phyloP scores from a whole-genome alignment of 805 yeast genomes.

The Pichia sporocuriosa region DNA sequence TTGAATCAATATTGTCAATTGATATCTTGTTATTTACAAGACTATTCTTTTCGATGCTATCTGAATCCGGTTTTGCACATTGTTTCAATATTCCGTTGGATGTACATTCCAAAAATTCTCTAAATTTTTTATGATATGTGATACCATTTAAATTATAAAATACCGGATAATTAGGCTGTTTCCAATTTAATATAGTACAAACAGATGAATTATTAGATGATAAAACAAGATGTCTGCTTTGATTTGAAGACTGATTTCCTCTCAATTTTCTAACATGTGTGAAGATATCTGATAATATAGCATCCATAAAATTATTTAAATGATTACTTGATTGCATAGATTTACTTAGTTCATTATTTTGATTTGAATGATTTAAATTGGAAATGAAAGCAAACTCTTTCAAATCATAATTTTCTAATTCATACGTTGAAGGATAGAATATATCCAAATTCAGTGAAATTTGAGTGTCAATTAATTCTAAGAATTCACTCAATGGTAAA shows the following conservation, averaged over 20 bases:
- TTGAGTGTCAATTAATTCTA: slow-evolving; percentile 47
- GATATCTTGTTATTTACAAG: slow-evolving; percentile 19
- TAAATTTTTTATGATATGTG: slow-evolving; percentile 26
- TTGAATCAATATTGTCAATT: slow-evolving; percentile 31
- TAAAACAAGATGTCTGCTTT: slow-evolving; percentile 67
- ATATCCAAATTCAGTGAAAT: slow-evolving; percentile 71
- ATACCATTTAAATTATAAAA: slow-evolving; percentile 76
- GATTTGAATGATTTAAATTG: slow-evolving; percentile 8
- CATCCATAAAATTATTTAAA: slow-evolving; percentile 71
- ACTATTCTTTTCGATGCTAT: neutral
- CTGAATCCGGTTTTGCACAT: neutral
- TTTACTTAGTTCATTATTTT: slow-evolving; percentile 13
- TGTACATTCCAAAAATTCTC: slow-evolving; percentile 32
- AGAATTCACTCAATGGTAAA: slow-evolving; percentile 53
- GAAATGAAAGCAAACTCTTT: slow-evolving; percentile 21
- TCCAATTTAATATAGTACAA: slow-evolving; percentile 95
- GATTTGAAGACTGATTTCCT: slow-evolving; percentile 22
- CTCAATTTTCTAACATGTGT: slow-evolving; percentile 59
- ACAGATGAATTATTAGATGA: slow-evolving; percentile 81
- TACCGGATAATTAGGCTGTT: slow-evolving; percentile 96
- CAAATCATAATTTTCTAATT: slow-evolving; percentile 26
- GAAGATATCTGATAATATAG: slow-evolving; percentile 63
- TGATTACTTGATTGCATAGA: slow-evolving; percentile 24
- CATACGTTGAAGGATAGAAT: slow-evolving; percentile 58
- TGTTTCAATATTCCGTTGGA: slow-evolving; percentile 34